Evolutionary conservation across 1,139 yeast species (phyloP).

Genomic region (Taphrina flavorubra): DNA sequence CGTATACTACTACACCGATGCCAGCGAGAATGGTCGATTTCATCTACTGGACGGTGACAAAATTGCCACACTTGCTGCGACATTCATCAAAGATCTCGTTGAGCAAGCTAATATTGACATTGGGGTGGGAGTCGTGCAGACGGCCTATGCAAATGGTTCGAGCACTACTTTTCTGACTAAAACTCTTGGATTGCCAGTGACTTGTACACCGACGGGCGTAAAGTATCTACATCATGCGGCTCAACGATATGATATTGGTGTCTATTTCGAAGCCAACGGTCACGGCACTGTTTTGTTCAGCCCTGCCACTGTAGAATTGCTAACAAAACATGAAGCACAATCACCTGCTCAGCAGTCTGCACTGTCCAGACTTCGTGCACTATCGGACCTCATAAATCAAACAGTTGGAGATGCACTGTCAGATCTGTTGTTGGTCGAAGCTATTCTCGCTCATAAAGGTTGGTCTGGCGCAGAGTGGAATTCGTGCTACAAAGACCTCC

Average conservation of each 20-base stretch:
- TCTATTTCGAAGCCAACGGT: slow-evolving; percentile 98
- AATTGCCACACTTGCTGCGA: slow-evolving; percentile 82
- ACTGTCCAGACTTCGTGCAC: slow-evolving; percentile 60
- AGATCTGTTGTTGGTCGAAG: slow-evolving; percentile 78
- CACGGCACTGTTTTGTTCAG: slow-evolving; percentile 94
- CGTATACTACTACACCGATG: slow-evolving; percentile 74
- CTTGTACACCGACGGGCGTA: slow-evolving; percentile 94
- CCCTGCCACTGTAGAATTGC: slow-evolving; percentile 58
- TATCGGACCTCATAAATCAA: slow-evolving; percentile 81
- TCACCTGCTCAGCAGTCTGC: slow-evolving; percentile 56
- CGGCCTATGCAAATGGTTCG: slow-evolving; percentile 96
- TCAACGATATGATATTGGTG: slow-evolving; percentile 81
- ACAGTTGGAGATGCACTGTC: slow-evolving; percentile 97
- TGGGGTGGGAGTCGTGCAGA: slow-evolving; percentile 85
- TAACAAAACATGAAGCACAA: slow-evolving; percentile 50
- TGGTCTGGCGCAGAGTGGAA: slow-evolving; percentile 77
- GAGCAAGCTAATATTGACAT: slow-evolving; percentile 52
- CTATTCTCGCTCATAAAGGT: slow-evolving; percentile 64
- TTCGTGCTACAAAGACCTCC: slow-evolving; percentile 76
- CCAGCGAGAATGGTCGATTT: slow-evolving; percentile 56
- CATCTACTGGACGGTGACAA: slow-evolving; percentile 90
- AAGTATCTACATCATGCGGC: slow-evolving; percentile 93
- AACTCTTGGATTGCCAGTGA: slow-evolving; percentile 73
- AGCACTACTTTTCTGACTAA: slow-evolving; percentile 75
- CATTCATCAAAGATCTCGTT: slow-evolving; percentile 64